Evolutionary conservation across 2,329 filamentous ascomycete species (phyloP).

Genomic region (Alternaria postmessia): DNA sequence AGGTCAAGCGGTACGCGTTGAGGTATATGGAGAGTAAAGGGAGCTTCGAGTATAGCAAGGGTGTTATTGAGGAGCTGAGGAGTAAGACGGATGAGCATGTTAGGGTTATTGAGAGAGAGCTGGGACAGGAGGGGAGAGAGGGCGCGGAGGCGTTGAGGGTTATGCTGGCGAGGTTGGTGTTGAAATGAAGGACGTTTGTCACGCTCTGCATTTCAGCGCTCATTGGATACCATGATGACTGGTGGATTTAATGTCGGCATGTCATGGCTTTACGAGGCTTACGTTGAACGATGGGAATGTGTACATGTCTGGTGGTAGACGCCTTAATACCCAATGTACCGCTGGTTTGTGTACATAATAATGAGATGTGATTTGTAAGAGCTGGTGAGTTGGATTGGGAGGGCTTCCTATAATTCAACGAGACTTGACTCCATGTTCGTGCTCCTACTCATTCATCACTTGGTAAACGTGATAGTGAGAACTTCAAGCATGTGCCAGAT

Average conservation of each 20-base stretch:
- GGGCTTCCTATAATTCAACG: not conserved
- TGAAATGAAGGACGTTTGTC: constrained; percentile 25
- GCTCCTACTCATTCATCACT: not conserved
- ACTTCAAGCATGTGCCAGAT: not conserved
- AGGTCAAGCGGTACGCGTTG: constrained; percentile 91
- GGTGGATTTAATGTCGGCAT: not conserved
- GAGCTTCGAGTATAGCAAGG: constrained; percentile 84
- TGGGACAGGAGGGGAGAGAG: constrained; percentile 49
- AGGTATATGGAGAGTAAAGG: constrained; percentile 89
- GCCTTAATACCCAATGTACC: not conserved
- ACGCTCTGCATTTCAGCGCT: not conserved
- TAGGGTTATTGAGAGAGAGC: constrained; percentile 47
- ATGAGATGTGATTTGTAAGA: not conserved
- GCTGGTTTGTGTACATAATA: not conserved
- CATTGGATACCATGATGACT: too few relatives aligned
- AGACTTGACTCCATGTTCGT: too few relatives aligned
- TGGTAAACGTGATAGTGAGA: not conserved
- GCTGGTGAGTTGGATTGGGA: not conserved
- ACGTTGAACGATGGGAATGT: not conserved
- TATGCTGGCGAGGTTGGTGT: constrained; percentile 54
- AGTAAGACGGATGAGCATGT: constrained; percentile 55
- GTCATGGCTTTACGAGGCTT: not conserved
- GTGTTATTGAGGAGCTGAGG: constrained; percentile 60
- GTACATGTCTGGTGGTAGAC: not conserved
- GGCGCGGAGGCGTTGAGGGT: constrained; percentile 50